Evolutionary conservation across 2,329 filamentous ascomycete species (phyloP), one percentile per base, ranked within the genome.

Genomic region (Fusarium sp.): DNA sequence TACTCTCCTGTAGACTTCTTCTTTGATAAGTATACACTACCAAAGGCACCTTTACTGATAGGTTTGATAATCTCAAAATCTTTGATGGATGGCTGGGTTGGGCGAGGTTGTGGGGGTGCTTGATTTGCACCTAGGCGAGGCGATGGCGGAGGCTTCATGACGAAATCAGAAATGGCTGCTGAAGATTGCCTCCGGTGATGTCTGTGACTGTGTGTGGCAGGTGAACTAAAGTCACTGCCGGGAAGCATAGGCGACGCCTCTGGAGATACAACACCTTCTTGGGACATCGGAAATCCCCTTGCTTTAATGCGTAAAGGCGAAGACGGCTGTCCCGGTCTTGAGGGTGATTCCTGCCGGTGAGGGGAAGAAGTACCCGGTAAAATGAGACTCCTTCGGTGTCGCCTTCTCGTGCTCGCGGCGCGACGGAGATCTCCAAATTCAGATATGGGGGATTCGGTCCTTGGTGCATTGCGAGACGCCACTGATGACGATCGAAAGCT

Each of bases 31-130:
- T 99, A 99, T 13, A 99, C 96, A 81, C 96, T 98, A 10, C 96
- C 96, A 82, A 99, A 99, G 8, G 96, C 96, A 56, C 96, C 96
- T 83, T 98, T 98, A 84, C 96, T 99, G 83, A 99, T 99, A 11
- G 96, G 96, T 80, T 99, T 99, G 85, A 99, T 98, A 76, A 99
- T 98, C 81, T 99, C 96, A 77, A 99, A 99, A 80, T 99, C 96
- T 78, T 98, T 98, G 84, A 99, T 99, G 0, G 97, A 99, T 13
- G 96, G 95, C 7, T 96, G 94, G 3, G 96, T 92, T 36, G 96
- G 94, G 66, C 95, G 92, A 55, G 95, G 94, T 81, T 97, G 95
- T 4, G 93, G 93, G 36, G 95, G 93, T 44, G 91, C 90, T 66
- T 90, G 92, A 26, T 93, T 92, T 7, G 94, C 92, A 54, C 89